Conservation (phyloP, 2,329 filamentous ascomycete species). For the Rutstroemia sydowiana region DNA sequence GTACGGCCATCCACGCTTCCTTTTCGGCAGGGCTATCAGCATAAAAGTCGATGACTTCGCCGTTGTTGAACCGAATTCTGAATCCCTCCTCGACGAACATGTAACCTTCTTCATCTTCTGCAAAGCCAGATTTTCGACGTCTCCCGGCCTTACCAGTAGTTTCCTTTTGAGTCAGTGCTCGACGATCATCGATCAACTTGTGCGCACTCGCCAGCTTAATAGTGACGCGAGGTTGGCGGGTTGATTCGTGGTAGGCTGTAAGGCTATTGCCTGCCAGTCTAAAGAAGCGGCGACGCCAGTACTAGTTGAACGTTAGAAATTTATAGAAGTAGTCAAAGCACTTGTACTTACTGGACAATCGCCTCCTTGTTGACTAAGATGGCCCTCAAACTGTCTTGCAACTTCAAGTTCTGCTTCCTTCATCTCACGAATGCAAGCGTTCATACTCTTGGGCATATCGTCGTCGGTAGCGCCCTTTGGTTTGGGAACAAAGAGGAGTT, state of each 20-base stretch:
- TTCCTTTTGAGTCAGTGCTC: slow-evolving; percentile 75
- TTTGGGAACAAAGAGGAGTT: slow-evolving; percentile 89
- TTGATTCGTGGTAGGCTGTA: slow-evolving; percentile 93
- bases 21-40: slow-evolving; percentile 81
- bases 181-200: slow-evolving; percentile 88
- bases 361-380: slow-evolving; percentile 91
- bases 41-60: slow-evolving; percentile 82
- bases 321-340: not conserved
- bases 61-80: slow-evolving; percentile 96
- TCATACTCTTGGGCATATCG: slow-evolving; percentile 99
- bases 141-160: slow-evolving; percentile 68
- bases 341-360: slow-evolving; percentile 81
- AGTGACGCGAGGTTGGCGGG: slow-evolving; percentile 87
- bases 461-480: slow-evolving; percentile 82
- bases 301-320: slow-evolving; percentile 50
- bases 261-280: slow-evolving; percentile 85
- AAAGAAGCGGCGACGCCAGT: slow-evolving; percentile 97
- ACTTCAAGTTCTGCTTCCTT: slow-evolving; percentile 79
- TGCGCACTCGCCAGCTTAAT: slow-evolving; percentile 93
- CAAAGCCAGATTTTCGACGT: slow-evolving; percentile 88
- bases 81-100: slow-evolving; percentile 99
- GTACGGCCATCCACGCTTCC: slow-evolving; percentile 87
- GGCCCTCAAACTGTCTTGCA: slow-evolving; percentile 75
- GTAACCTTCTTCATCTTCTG: slow-evolving; percentile 97
- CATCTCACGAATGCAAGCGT: slow-evolving; percentile 87